Evolutionary conservation across 768 basidiomycete species (phyloP).

Genomic region (Lentinula lateritia): DNA sequence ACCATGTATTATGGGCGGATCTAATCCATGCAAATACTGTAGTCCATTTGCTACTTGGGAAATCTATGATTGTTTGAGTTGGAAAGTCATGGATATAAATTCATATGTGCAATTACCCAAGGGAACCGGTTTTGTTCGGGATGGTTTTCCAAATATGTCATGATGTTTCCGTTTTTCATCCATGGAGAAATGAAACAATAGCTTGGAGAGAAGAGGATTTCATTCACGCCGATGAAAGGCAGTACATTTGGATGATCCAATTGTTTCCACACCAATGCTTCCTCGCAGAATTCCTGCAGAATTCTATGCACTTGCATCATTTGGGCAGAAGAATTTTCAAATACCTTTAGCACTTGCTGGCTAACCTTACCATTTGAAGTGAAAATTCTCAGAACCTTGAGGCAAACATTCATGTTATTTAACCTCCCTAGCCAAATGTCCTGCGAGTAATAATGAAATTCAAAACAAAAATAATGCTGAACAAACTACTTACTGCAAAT

Average conservation of each 20-base stretch:
- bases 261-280: constrained; percentile 18
- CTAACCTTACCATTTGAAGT: neutral
- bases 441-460: neutral
- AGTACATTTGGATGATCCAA: constrained; percentile 14
- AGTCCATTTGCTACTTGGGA: constrained; percentile 1
- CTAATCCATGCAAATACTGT: constrained; percentile 4
- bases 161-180: constrained; percentile 21
- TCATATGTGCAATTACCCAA: neutral
- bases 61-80: neutral
- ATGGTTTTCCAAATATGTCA: constrained; percentile 14
- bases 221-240: constrained; percentile 16
- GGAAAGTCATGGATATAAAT: neutral
- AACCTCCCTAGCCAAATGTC: constrained; percentile 8
- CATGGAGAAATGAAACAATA: constrained; percentile 20
- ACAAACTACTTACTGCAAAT: constrained; percentile 1
- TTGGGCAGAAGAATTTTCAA: neutral
- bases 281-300: constrained; percentile 16
- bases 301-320: neutral
- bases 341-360: constrained; percentile 3
- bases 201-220: constrained; percentile 11
- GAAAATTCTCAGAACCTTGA: constrained; percentile 10
- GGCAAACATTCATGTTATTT: neutral
- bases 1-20: constrained; percentile 5
- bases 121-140: neutral
- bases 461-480: too few species aligned